Conservation (phyloP, 2,329 filamentous ascomycete species). For the Mycocentrospora acerina region DNA sequence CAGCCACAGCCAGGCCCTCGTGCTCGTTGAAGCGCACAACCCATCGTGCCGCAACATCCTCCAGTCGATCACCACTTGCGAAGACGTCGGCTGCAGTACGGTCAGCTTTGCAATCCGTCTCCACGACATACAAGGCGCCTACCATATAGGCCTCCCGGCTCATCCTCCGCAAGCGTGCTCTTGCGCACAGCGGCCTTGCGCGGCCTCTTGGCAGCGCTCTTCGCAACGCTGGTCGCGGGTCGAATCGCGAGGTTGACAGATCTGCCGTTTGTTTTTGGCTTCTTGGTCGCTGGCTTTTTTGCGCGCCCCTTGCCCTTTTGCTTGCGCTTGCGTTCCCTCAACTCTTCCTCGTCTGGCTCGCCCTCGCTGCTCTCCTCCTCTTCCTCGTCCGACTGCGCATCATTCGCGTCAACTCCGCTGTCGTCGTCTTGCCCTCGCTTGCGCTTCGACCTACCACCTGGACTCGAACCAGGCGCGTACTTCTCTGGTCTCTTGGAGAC, state of each 20-base stretch:
- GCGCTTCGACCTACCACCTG: constrained; percentile 36
- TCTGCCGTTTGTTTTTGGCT: constrained; percentile 57
- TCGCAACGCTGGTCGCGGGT: constrained; percentile 44
- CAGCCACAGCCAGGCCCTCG: constrained; percentile 56
- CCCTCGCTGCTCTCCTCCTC: constrained; percentile 37
- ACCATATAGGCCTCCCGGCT: constrained; percentile 61
- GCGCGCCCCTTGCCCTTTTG: constrained; percentile 30
- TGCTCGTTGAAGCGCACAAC: constrained; percentile 57
- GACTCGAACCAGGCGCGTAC: constrained; percentile 32
- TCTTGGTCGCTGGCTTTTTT: constrained; percentile 50
- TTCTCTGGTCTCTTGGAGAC: constrained; percentile 41
- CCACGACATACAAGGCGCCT: constrained; percentile 7
- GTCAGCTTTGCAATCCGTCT: constrained; percentile 21
- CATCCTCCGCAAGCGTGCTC: constrained; percentile 51
- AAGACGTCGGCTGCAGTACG: constrained; percentile 58
- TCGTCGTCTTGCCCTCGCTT: constrained; percentile 37
- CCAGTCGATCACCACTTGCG: constrained; percentile 54
- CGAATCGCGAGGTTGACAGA: constrained; percentile 57
- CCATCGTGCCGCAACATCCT: constrained; percentile 61
- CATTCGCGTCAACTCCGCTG: constrained; percentile 31
- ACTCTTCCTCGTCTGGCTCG: constrained; percentile 44
- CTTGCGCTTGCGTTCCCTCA: constrained; percentile 38
- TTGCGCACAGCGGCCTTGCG: constrained; percentile 55
- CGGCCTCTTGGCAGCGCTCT: constrained; percentile 43
- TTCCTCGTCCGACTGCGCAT: constrained; percentile 29